phyloP scores from a whole-genome alignment of 2,329 filamentous ascomycete genomes.

The Pleurostoma richardsiae region DNA sequence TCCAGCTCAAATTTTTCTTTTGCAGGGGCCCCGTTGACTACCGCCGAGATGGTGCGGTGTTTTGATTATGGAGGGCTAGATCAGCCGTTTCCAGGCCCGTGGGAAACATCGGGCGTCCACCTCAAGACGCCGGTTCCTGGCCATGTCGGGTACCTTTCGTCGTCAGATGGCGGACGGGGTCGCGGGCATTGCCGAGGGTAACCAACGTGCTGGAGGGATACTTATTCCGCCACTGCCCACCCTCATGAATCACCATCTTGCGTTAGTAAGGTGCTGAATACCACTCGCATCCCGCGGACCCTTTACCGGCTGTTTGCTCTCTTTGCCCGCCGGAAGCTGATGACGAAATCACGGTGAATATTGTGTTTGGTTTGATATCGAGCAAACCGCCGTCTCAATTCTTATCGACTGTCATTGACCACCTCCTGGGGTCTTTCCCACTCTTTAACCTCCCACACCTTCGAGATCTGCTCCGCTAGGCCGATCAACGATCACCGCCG shows the following conservation, averaged over 20 bases:
- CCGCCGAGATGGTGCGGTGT: not conserved
- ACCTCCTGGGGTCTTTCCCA: not conserved
- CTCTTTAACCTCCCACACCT: not conserved
- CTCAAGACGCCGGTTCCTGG: too few relatives aligned
- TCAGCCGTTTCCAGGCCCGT: too few relatives aligned
- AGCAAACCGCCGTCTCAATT: not conserved
- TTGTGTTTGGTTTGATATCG: too few relatives aligned
- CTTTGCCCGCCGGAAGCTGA: not conserved
- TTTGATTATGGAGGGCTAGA: not conserved
- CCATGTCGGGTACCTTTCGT: not conserved
- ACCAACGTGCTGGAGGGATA: slow-evolving; percentile 4
- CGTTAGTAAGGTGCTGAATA: not conserved
- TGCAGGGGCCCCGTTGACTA: slow-evolving; percentile 2
- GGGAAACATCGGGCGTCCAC: too few relatives aligned
- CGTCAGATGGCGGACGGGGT: slow-evolving; percentile 1
- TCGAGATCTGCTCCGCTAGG: not conserved
- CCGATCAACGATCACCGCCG: not conserved
- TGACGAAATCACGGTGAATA: not conserved
- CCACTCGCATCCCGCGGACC: not conserved
- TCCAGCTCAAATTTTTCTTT: slow-evolving; percentile 3
- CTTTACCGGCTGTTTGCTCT: slow-evolving; percentile 1
- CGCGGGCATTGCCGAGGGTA: slow-evolving; percentile 2
- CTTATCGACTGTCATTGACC: not conserved
- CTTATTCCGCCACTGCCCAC: slow-evolving; percentile 7
- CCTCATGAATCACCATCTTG: not conserved